phyloP scores from a whole-genome alignment of 2,329 filamentous ascomycete species.

The Trichoderma asperellum region DNA sequence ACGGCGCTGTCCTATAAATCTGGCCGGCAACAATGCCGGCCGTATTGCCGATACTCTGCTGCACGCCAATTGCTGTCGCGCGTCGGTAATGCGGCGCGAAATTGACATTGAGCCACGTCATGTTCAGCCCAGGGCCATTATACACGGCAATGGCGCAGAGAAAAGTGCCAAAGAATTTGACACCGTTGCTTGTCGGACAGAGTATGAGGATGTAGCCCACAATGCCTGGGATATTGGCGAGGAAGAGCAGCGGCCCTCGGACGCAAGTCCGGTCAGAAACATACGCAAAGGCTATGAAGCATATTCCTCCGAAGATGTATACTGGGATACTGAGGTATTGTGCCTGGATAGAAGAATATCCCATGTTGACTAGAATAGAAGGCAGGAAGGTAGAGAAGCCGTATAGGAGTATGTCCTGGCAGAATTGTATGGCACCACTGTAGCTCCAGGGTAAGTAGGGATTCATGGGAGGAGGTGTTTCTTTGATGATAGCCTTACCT shows the following conservation, averaged over 20 bases:
- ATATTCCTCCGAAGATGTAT: conserved; percentile 54
- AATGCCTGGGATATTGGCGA: conserved; percentile 54
- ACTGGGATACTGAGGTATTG: conserved; percentile 61
- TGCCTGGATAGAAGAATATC: conserved; percentile 54
- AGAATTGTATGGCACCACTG: conserved; percentile 53
- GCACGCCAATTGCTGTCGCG: conserved; percentile 51
- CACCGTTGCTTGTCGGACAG: conserved; percentile 51
- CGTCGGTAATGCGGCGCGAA: conserved; percentile 51
- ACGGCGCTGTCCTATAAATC: conserved; percentile 42
- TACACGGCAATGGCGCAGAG: conserved; percentile 54
- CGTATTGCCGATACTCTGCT: conserved; percentile 51
- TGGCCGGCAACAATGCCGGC: conserved; percentile 50
- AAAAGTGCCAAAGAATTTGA: conserved; percentile 55
- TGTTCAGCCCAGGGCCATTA: conserved; percentile 51
- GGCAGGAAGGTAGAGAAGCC: conserved; percentile 64
- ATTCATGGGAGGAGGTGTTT: not conserved
- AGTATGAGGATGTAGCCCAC: conserved; percentile 55
- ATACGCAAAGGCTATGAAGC: conserved; percentile 50
- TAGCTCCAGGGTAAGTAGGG: not conserved
- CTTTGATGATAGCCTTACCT: conserved; percentile 39
- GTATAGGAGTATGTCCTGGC: conserved; percentile 56
- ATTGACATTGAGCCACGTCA: conserved; percentile 53
- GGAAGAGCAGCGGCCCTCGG: conserved; percentile 56
- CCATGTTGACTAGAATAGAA: conserved; percentile 56
- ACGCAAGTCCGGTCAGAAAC: conserved; percentile 49